Evolutionary conservation across 2,329 filamentous ascomycete genomes (phyloP).

Genomic region (Alternaria alternata): DNA sequence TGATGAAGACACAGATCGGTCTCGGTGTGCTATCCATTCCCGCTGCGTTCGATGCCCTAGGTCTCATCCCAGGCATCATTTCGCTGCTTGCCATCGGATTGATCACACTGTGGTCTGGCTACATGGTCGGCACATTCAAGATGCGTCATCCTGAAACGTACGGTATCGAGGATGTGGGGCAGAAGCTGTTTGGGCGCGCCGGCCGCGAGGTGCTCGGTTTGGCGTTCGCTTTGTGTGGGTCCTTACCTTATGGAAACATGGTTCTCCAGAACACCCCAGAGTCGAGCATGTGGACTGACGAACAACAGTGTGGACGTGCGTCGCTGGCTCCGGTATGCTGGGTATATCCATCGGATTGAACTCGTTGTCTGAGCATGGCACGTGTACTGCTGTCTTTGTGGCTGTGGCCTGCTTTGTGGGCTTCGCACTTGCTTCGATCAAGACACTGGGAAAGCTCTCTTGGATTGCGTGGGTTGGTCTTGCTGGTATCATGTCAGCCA

Average conservation of each 20-base stretch:
- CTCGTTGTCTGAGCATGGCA: slow-evolving; percentile 66
- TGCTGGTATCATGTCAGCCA: slow-evolving; percentile 29
- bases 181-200: slow-evolving; percentile 61
- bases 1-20: slow-evolving; percentile 45
- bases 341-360: slow-evolving; percentile 51
- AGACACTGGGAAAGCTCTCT: slow-evolving; percentile 42
- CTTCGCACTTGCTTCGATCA: slow-evolving; percentile 54
- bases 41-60: slow-evolving; percentile 55
- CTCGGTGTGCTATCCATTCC: slow-evolving; percentile 62
- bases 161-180: slow-evolving; percentile 65
- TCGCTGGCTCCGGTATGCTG: slow-evolving; percentile 73
- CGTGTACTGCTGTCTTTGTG: slow-evolving; percentile 71
- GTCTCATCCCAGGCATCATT: slow-evolving; percentile 60
- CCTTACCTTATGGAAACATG: slow-evolving; percentile 12
- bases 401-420: slow-evolving; percentile 67
- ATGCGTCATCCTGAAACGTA: slow-evolving; percentile 63
- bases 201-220: slow-evolving; percentile 59
- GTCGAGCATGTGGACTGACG: slow-evolving; percentile 1
- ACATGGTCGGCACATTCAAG: slow-evolving; percentile 63
- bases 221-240: slow-evolving; percentile 47
- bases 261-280: slow-evolving; percentile 24
- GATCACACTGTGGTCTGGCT: slow-evolving; percentile 61
- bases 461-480: slow-evolving; percentile 40
- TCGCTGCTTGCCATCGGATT: slow-evolving; percentile 51
- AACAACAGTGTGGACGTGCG: slow-evolving; percentile 57